Percentiles rank a stretch among this genome's conserved stretches.
Conservation (phyloP, 2,329 filamentous ascomycete species). For the Cladosporium sp. region DNA sequence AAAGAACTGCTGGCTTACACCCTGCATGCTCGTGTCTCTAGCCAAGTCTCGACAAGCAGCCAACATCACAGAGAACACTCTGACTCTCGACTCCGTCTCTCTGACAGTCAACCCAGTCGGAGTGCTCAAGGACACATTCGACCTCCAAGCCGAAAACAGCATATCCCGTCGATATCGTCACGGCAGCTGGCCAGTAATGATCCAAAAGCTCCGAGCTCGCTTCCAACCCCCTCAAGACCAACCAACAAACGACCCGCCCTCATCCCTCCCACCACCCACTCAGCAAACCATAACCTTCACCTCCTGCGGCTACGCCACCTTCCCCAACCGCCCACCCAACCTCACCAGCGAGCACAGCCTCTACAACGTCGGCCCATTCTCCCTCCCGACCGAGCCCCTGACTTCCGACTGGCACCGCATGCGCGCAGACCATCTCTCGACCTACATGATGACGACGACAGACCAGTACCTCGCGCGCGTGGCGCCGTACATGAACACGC, state of each 20-base stretch:
- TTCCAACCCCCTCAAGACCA: conserved; percentile 4
- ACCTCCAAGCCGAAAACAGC: conserved; percentile 8
- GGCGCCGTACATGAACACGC: conserved; percentile 29
- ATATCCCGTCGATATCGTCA: conserved; percentile 24
- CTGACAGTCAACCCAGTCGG: conserved; percentile 46
- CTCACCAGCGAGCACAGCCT: no score
- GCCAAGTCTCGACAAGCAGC: conserved; percentile 45
- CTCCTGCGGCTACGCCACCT: conserved; percentile 58
- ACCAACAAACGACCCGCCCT: conserved; percentile 25
- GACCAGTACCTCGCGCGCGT: conserved; percentile 38
- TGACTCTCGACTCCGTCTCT: conserved; percentile 63
- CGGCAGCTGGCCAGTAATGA: conserved; percentile 48
- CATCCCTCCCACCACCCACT: conserved; percentile 20
- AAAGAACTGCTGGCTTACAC: conserved; percentile 66
- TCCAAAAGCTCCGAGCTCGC: conserved; percentile 43
- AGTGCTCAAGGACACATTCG: background rate
- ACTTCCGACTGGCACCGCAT: conserved; percentile 26
- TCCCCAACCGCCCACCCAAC: conserved; percentile 27
- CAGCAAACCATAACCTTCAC: conserved; percentile 48
- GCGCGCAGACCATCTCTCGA: conserved; percentile 28
- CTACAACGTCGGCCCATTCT: no score
- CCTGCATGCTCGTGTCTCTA: conserved; percentile 52
- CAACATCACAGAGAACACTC: conserved; percentile 33
- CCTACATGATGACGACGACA: conserved; percentile 35
- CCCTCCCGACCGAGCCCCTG: no score